Evolutionary conservation across 202 grass and related monocot genomes (phyloP).

Genomic region (Panicum hallii): DNA sequence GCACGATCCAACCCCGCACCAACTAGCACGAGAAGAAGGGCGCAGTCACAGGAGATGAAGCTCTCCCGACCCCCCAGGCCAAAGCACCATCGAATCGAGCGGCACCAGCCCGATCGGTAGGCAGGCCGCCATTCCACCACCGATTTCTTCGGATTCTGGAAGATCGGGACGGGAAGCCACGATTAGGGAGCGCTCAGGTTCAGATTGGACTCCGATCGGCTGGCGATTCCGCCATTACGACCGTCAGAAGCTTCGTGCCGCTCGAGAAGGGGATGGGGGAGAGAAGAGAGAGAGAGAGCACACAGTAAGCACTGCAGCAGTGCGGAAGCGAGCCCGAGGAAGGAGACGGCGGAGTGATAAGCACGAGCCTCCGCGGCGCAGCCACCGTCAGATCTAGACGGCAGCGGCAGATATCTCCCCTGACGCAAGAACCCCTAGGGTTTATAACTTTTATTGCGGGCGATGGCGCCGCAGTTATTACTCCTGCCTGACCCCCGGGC

Average conservation of each 20-base stretch:
- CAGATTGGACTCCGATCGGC: conserved; percentile 59
- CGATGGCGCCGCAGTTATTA: conserved; percentile 53
- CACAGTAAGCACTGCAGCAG: conserved; percentile 61
- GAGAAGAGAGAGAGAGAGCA: neutral
- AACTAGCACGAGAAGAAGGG: conserved; percentile 13
- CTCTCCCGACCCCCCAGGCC: conserved; percentile 10
- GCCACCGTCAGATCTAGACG: conserved; percentile 38
- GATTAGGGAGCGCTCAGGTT: conserved; percentile 32
- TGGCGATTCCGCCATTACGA: conserved; percentile 67
- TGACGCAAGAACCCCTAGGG: conserved; percentile 66
- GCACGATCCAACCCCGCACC: conserved; percentile 20
- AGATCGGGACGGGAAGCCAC: conserved; percentile 58
- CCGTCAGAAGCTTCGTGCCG: conserved; percentile 26
- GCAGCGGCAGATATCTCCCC: conserved; percentile 44
- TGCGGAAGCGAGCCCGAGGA: conserved; percentile 36
- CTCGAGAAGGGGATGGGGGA: conserved; percentile 23
- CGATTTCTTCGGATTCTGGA: conserved; percentile 44
- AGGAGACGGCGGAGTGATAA: conserved; percentile 67
- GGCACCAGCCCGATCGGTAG: conserved; percentile 43
- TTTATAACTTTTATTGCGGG: conserved; percentile 64
- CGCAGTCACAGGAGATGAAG: conserved; percentile 14
- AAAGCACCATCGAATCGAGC: conserved; percentile 44
- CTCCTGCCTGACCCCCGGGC: conserved; percentile 42
- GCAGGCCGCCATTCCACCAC: conserved; percentile 41
- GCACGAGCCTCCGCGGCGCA: conserved; percentile 47